A percentile compares a stretch with the other conserved stretches of the same genome.
Conservation (phyloP, 805 yeast species). For the Cyberlindnera americana region DNA sequence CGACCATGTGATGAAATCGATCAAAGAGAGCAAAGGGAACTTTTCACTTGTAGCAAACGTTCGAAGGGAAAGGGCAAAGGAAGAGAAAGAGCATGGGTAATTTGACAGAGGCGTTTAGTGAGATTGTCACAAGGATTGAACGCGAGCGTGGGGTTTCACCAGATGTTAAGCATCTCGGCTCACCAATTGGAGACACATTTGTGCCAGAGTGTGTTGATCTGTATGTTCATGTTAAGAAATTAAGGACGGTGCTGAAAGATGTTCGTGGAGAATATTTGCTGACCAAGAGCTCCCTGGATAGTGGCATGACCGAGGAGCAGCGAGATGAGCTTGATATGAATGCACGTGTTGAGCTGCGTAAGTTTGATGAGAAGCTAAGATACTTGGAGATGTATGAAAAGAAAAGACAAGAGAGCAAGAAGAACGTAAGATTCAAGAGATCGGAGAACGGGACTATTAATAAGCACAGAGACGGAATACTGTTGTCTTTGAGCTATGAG, state of each 20-base stretch:
- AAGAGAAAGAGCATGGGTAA: constrained; percentile 15
- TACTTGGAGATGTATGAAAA: constrained; percentile 49
- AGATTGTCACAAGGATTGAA: constrained; percentile 13
- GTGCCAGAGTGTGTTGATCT: constrained; percentile 23
- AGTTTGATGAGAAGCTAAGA: constrained; percentile 47
- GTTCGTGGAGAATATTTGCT: constrained; percentile 29
- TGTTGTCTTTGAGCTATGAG: constrained; percentile 21
- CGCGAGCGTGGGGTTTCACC: constrained; percentile 9
- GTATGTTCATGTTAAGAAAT: constrained; percentile 26
- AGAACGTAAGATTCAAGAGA: constrained; percentile 17
- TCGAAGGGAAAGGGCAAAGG: neutral
- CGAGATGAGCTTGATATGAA: constrained; percentile 56
- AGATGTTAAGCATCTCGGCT: neutral
- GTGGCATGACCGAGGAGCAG: constrained; percentile 39
- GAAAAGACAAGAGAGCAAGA: constrained; percentile 33
- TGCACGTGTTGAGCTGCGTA: constrained; percentile 48
- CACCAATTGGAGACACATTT: constrained; percentile 22
- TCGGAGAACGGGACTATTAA: constrained; percentile 15
- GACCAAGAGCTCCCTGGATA: constrained; percentile 18
- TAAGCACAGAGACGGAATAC: constrained; percentile 22
- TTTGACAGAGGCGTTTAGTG: constrained; percentile 14
- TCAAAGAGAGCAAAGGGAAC: neutral
- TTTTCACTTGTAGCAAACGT: neutral
- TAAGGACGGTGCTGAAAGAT: constrained; percentile 25
- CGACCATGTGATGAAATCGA: neutral